These are phyloP conservation scores for Extremus antarcticus DNA, from an alignment of 495 filamentous ascomycete species.

Conservation along the genomic window DNA sequence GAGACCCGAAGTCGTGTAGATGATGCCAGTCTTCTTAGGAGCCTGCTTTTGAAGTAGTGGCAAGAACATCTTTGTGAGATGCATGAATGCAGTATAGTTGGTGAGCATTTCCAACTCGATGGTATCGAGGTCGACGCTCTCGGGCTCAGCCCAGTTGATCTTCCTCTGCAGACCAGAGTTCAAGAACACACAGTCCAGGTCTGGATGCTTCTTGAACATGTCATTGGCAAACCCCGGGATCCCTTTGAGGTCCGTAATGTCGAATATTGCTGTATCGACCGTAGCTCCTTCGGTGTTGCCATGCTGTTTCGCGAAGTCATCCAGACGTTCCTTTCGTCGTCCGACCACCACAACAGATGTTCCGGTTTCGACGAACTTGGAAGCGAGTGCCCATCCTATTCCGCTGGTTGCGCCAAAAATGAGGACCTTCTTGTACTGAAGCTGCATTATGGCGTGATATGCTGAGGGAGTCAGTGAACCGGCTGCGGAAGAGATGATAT, in stretches of 20 bases:
- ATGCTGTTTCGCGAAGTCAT: conserved; percentile 49
- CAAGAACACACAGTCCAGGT: conserved; percentile 46
- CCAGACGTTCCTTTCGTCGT: conserved; percentile 53
- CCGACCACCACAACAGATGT: conserved; percentile 52
- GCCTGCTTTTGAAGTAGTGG: conserved; percentile 47
- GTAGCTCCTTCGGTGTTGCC: conserved; percentile 46
- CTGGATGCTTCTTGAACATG: conserved; percentile 45
- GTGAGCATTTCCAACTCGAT: conserved; percentile 49
- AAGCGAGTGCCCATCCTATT: conserved; percentile 56
- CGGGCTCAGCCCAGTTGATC: conserved; percentile 52
- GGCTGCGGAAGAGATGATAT: neutral
- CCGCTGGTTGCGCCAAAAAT: conserved; percentile 62
- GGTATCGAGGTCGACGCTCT: conserved; percentile 41
- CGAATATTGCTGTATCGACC: conserved; percentile 43
- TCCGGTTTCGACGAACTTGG: conserved; percentile 50
- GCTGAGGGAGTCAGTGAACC: neutral
- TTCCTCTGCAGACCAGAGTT: conserved; percentile 48
- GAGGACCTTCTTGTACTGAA: conserved; percentile 54
- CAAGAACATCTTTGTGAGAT: conserved; percentile 51
- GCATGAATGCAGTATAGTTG: conserved; percentile 56
- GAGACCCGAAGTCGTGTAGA: conserved; percentile 44
- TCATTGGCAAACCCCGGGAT: conserved; percentile 46
- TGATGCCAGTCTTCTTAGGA: conserved; percentile 31
- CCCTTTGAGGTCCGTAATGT: conserved; percentile 50
- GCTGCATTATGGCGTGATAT: conserved; percentile 13